phyloP scores from a whole-genome alignment of 2,329 filamentous ascomycete genomes.

The Alternaria sp. region DNA sequence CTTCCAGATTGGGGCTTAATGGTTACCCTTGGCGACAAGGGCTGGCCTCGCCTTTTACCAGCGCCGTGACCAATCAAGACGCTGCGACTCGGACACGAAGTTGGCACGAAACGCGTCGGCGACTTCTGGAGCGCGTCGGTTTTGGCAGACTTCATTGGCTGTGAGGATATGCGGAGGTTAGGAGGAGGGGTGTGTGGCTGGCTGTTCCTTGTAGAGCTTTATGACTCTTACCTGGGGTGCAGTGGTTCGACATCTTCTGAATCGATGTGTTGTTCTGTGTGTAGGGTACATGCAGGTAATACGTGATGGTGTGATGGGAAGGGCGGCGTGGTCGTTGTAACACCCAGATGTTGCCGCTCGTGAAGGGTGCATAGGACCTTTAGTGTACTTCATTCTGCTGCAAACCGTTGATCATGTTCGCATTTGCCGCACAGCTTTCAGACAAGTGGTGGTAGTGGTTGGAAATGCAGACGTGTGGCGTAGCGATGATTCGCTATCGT shows the following conservation, averaged over 20 bases:
- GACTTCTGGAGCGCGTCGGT: background rate
- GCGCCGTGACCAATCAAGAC: background rate
- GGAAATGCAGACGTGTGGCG: conserved; percentile 13
- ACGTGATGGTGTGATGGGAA: background rate
- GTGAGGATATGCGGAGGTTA: background rate
- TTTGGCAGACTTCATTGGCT: background rate
- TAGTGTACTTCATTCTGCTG: background rate
- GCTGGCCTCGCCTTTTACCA: background rate
- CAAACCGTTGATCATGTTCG: background rate
- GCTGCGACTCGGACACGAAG: conserved; percentile 9
- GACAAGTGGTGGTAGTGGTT: background rate
- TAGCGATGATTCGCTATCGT: conserved; percentile 18
- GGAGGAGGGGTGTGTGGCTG: conserved; percentile 3
- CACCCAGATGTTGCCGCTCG: background rate
- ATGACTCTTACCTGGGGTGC: background rate
- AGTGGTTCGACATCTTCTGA: background rate
- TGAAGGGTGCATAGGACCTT: background rate
- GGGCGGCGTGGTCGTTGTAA: background rate
- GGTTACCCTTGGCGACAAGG: background rate
- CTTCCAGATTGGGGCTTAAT: background rate
- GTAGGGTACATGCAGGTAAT: background rate
- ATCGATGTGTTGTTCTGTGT: background rate
- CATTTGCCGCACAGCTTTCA: background rate
- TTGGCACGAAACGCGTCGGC: conserved; percentile 17
- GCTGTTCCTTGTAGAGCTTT: background rate